Evolutionary conservation across 2,329 filamentous ascomycete genomes (phyloP).

Genomic region (Fusarium nelsonii): DNA sequence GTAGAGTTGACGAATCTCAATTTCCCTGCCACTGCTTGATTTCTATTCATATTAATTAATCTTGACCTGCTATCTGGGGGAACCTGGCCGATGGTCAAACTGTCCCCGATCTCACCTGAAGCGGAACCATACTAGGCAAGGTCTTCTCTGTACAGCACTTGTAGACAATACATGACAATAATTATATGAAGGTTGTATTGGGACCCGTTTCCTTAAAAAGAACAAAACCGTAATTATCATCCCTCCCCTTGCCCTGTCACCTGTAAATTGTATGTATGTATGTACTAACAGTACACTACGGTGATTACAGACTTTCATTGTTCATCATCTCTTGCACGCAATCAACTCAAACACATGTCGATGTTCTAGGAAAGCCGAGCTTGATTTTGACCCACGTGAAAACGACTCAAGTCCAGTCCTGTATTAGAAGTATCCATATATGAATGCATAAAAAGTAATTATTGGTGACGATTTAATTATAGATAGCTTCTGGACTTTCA

Average conservation of each 20-base stretch:
- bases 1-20: constrained; percentile 2
- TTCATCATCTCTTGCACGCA: constrained; percentile 21
- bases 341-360: constrained; percentile 8
- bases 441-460: neutral
- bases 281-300: too few species aligned
- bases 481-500: constrained; percentile 8
- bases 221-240: constrained; percentile 23
- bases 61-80: constrained; percentile 44
- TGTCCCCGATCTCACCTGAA: constrained; percentile 48
- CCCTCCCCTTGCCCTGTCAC: constrained; percentile 24
- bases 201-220: constrained; percentile 44
- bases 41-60: constrained; percentile 37
- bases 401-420: neutral
- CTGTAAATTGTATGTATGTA: neutral
- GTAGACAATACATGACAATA: neutral
- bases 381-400: constrained; percentile 29
- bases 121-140: constrained; percentile 43
- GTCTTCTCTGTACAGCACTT: constrained; percentile 12
- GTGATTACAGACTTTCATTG: neutral
- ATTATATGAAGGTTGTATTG: constrained; percentile 25
- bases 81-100: constrained; percentile 41
- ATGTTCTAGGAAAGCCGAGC: constrained; percentile 3
- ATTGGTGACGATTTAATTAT: constrained; percentile 8
- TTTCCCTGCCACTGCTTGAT: constrained; percentile 24
- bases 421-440: neutral